Conservation (phyloP, 139 green algal species). For the Chlamydomonas applanata region DNA sequence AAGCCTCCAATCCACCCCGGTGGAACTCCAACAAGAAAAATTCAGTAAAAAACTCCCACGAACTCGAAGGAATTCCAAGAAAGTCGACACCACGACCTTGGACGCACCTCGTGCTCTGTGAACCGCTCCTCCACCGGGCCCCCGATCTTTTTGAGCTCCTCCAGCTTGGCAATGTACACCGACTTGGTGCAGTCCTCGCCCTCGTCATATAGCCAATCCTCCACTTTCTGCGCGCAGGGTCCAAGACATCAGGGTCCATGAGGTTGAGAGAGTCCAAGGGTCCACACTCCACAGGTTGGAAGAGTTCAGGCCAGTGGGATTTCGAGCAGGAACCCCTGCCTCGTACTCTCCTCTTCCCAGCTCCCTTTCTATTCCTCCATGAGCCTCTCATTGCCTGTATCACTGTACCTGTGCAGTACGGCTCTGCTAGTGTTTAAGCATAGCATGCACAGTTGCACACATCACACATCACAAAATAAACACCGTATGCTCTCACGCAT, state of each 20-base stretch:
- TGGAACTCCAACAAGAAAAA: background rate
- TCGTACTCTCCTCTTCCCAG: too few species aligned
- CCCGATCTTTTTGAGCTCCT: constrained; percentile 73
- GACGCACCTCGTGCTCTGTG: background rate
- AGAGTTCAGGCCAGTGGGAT: too few species aligned
- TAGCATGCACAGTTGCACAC: background rate
- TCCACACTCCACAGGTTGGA: too few species aligned
- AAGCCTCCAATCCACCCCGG: background rate
- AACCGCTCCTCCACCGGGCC: constrained; percentile 51
- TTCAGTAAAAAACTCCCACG: background rate
- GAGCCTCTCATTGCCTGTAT: too few species aligned
- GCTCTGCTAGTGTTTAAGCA: too few species aligned
- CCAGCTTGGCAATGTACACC: constrained; percentile 89
- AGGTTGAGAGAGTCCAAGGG: too few species aligned
- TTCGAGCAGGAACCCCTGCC: too few species aligned
- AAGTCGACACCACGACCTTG: background rate
- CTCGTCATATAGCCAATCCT: constrained; percentile 99
- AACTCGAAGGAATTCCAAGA: background rate
- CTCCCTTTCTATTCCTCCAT: too few species aligned
- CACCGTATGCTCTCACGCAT: background rate
- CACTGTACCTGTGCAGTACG: too few species aligned
- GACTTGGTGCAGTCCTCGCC: constrained; percentile 93
- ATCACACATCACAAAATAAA: background rate
- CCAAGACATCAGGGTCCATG: background rate
- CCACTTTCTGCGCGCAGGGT: constrained; percentile 49